Percentiles rank a stretch among this genome's conserved stretches.
These are phyloP conservation scores for Volvariella surrecta DNA, from an alignment of 1,284 basidiomycete species.

Conservation along the genomic window DNA sequence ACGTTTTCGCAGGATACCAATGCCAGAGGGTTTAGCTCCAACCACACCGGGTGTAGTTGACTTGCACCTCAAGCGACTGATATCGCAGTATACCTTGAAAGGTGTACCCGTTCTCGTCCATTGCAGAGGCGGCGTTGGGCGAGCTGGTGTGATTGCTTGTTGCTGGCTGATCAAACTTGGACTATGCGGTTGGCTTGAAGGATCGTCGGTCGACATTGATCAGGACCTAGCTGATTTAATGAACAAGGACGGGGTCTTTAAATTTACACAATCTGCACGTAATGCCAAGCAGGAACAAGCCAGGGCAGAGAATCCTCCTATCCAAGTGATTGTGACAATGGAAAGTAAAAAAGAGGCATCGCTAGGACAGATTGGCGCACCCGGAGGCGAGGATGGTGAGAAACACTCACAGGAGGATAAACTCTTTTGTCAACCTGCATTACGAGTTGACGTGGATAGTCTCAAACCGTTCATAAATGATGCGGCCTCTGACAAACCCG, in stretches of 20 bases:
- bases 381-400: too few species aligned
- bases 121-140: conserved; percentile 91
- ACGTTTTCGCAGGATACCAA: conserved; percentile 60
- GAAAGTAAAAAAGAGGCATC: too few species aligned
- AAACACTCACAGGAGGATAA: too few species aligned
- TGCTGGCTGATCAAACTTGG: conserved; percentile 94
- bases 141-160: conserved; percentile 89
- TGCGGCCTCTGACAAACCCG: too few species aligned
- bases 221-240: neutral
- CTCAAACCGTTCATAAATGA: too few species aligned
- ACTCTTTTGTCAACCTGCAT: too few species aligned
- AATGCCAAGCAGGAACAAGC: neutral
- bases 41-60: conserved; percentile 59
- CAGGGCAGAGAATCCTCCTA: too few species aligned
- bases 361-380: too few species aligned
- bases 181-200: conserved; percentile 62
- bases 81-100: conserved; percentile 66
- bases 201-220: conserved; percentile 8
- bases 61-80: conserved; percentile 60
- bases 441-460: too few species aligned
- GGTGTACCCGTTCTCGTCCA: conserved; percentile 80
- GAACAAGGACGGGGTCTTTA: conserved; percentile 9
- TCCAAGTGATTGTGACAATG: too few species aligned
- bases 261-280: conserved; percentile 4
- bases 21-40: conserved; percentile 87